Base-by-base conservation (phyloP, 202 grass and related monocot species). In the Setaria italica region DNA sequence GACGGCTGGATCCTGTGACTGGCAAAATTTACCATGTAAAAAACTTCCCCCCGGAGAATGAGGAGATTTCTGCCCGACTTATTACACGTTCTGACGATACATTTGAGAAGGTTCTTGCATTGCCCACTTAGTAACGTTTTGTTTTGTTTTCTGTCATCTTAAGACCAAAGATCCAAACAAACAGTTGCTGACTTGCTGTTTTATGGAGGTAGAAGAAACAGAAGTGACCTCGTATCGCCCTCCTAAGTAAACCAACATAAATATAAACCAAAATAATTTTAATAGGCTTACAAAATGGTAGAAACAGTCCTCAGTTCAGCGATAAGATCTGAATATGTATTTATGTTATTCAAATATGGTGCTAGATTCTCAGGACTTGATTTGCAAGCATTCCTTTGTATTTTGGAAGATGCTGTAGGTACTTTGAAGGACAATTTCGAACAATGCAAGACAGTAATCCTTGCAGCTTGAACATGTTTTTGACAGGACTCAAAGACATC, bases 21-120 rank as follows among this genome's bases (percentile, higher is more conserved):
- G 89, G 91, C 30, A 98, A 98, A 89, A 95, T 98, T 93, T 98
- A 98, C 67, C 95, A 98, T 83, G 57, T 95, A 58, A 98, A 88
- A 79, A 94, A 90, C 76, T 94, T 80, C 11, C 91, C 89, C 57
- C 93, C 93, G 3, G 89, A 95, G 89, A 92, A 86, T 79, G 89
- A 98, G 78, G 93, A 98, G 78, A 89, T 98, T 87, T 84, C 89
- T 72, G 49, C 78, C 82, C 90, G 95, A 47, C 88, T 98, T 77
- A 77, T 88, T 84, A 85, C 88, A 45, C 91, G 95, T 33, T 92
- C 89, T 47, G 95, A 98, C 20, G 95, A 98, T 81, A 95, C 89
- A n/a, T 85, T 86, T 80, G 93, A 92, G 72, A 98, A 95, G 93
- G 95, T 95, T 87, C n/a, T 86, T 34, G 56, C 68, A 63, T 65